phyloP scores from a whole-genome alignment of 2,329 filamentous ascomycete species.

The Fonsecaea multimorphosa region DNA sequence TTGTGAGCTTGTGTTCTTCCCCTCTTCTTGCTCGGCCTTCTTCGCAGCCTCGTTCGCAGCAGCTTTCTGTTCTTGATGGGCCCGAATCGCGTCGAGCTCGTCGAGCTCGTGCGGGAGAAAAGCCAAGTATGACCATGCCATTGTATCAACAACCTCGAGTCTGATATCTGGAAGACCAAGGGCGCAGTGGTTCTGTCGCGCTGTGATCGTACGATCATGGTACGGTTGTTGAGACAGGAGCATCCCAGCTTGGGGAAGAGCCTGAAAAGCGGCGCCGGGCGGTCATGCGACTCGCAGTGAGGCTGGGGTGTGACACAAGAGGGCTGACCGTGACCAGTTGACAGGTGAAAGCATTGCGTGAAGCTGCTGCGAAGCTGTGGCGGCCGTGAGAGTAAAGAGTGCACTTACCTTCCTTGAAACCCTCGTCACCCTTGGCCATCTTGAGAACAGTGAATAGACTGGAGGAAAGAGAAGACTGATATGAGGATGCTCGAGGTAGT shows the following conservation, averaged over 20 bases:
- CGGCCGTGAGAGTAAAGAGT: slow-evolving; percentile 2
- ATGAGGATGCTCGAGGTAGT: slow-evolving; percentile 13
- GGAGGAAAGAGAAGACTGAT: slow-evolving; percentile 19
- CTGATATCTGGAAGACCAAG: neutral
- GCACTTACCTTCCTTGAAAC: slow-evolving; percentile 38
- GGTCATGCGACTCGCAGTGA: slow-evolving; percentile 10
- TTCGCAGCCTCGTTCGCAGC: slow-evolving; percentile 20
- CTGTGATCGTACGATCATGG: neutral
- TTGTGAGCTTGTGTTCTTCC: slow-evolving; percentile 30
- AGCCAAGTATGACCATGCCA: slow-evolving; percentile 16
- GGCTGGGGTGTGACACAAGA: slow-evolving; percentile 3
- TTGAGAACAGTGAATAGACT: slow-evolving; percentile 21
- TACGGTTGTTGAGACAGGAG: neutral
- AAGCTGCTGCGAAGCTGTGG: slow-evolving; percentile 37
- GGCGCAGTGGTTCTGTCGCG: neutral
- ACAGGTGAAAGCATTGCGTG: slow-evolving; percentile 14
- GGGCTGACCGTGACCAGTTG: neutral
- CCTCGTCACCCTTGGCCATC: slow-evolving; percentile 39
- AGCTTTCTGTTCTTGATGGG: slow-evolving; percentile 22
- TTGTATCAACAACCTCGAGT: slow-evolving; percentile 1
- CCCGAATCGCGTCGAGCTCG: slow-evolving; percentile 17
- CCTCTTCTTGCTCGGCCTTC: slow-evolving; percentile 4
- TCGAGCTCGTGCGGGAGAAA: slow-evolving; percentile 25
- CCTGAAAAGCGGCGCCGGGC: neutral
- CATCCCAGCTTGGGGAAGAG: neutral